These are phyloP conservation scores for Paraglomus brasilianum DNA, from an alignment of 192 early-diverging fungal species.

Conservation along the genomic window DNA sequence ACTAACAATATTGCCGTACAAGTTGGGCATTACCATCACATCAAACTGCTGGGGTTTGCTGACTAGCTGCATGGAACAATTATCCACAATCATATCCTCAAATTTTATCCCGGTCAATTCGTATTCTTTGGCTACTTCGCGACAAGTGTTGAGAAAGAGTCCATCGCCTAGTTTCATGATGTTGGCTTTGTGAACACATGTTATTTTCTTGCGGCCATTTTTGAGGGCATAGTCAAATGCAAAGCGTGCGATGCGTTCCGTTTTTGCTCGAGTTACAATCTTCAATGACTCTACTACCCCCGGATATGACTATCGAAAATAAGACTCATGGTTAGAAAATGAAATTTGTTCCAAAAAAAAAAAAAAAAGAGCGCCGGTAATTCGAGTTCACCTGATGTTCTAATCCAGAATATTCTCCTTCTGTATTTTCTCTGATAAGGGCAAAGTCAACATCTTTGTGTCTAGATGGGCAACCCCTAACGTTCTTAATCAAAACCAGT, in stretches of 20 bases:
- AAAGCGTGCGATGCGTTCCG: conserved; percentile 97
- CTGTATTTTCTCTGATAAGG: conserved; percentile 99
- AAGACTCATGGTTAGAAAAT: conserved; percentile 2
- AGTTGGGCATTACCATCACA: conserved; percentile 99
- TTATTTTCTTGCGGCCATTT: conserved; percentile 97
- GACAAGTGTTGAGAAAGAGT: conserved; percentile 95
- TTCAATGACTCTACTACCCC: conserved; percentile 99
- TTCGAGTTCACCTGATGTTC: conserved; percentile 78
- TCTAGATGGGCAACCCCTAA: conserved; percentile 81
- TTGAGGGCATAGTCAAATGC: conserved; percentile 99
- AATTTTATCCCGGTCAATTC: conserved; percentile 88
- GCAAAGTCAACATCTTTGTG: conserved; percentile 96
- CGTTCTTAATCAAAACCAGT: conserved; percentile 86
- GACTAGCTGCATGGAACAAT: conserved; percentile 99
- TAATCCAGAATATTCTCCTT: conserved; percentile 99
- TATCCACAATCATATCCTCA: conserved; percentile 99
- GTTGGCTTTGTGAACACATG: conserved; percentile 99
- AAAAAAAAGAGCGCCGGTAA: too few relatives aligned
- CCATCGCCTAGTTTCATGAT: conserved; percentile 99
- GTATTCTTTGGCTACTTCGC: conserved; percentile 79
- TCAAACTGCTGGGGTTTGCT: conserved; percentile 97
- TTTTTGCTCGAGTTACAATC: conserved; percentile 95
- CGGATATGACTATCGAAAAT: background rate
- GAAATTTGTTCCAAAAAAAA: too few relatives aligned
- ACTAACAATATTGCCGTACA: conserved; percentile 99